Evolutionary conservation across 169 alveolate genomes (phyloP).

Genomic region (Plasmodium gonderi): DNA sequence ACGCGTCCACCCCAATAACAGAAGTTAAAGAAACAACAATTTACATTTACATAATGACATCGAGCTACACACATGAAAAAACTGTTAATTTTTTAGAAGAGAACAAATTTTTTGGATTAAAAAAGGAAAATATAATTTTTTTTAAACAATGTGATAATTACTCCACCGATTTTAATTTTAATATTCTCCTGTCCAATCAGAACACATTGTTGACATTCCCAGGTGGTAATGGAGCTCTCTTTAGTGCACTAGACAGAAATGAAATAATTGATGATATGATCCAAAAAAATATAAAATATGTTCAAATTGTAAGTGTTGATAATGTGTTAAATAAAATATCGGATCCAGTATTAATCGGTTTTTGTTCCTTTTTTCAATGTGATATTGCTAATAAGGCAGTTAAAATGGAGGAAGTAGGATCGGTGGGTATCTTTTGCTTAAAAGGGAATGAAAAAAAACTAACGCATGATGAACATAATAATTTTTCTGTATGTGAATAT

Average conservation of each 20-base stretch:
- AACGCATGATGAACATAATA: background rate
- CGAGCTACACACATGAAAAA: conserved; percentile 75
- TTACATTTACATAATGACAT: conserved; percentile 79
- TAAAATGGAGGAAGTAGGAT: conserved; percentile 13
- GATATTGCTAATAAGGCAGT: conserved; percentile 68
- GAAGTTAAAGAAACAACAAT: conserved; percentile 4
- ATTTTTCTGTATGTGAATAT: conserved; percentile 69
- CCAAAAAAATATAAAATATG: conserved; percentile 27
- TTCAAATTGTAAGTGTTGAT: conserved; percentile 67
- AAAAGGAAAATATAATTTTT: conserved; percentile 62
- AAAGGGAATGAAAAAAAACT: conserved; percentile 2
- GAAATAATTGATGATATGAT: conserved; percentile 44
- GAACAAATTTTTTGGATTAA: conserved; percentile 75
- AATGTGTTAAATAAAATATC: conserved; percentile 72
- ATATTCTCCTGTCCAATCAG: conserved; percentile 18
- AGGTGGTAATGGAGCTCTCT: conserved; percentile 83
- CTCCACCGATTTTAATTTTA: conserved; percentile 32
- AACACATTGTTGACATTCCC: conserved; percentile 55
- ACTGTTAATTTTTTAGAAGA: conserved; percentile 74
- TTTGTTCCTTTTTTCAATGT: conserved; percentile 29
- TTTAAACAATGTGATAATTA: conserved; percentile 76
- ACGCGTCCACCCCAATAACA: background rate
- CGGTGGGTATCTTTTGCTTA: conserved; percentile 59
- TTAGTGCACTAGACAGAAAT: conserved; percentile 75
- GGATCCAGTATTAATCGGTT: conserved; percentile 62